These are phyloP conservation scores for Hericium rajendrae DNA, from an alignment of 768 basidiomycete genomes.

Conservation along the genomic window DNA sequence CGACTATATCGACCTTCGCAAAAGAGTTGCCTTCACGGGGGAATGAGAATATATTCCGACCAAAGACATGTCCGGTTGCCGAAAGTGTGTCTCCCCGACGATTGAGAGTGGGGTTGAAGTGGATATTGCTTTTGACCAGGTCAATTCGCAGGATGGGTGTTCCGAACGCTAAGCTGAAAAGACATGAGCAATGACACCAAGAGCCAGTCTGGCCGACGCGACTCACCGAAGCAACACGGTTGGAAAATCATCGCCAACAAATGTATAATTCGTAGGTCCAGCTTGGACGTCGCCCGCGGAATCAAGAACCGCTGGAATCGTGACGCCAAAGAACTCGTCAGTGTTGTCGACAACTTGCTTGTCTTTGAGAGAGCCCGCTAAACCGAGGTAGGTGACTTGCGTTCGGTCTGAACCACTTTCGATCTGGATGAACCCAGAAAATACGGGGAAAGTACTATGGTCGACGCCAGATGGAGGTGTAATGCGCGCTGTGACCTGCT, in stretches of 20 bases:
- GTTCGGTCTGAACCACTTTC: conserved; percentile 25
- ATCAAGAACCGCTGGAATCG: conserved; percentile 34
- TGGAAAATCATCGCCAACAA: conserved; percentile 32
- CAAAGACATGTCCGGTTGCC: conserved; percentile 12
- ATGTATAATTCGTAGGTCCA: conserved; percentile 36
- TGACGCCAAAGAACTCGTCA: conserved; percentile 34
- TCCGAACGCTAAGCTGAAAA: conserved; percentile 37
- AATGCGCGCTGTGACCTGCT: conserved; percentile 35
- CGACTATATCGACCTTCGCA: conserved; percentile 29
- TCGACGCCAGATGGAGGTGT: conserved; percentile 35
- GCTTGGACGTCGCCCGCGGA: conserved; percentile 30
- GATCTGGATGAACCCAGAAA: conserved; percentile 46
- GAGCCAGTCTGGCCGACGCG: not conserved
- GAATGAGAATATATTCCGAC: conserved; percentile 27
- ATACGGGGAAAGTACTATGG: conserved; percentile 40
- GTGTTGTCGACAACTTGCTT: conserved; percentile 45
- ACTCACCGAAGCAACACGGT: conserved; percentile 30
- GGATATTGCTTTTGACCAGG: conserved; percentile 34
- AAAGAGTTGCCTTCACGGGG: conserved; percentile 29
- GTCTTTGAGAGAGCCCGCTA: conserved; percentile 33
- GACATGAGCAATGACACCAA: not conserved
- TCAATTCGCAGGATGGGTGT: conserved; percentile 37
- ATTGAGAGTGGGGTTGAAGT: conserved; percentile 31
- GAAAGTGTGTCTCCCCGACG: conserved; percentile 9
- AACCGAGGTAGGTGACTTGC: conserved; percentile 39